Conservation (phyloP, 2,329 filamentous ascomycete species). For the Trichoderma koningii region DNA sequence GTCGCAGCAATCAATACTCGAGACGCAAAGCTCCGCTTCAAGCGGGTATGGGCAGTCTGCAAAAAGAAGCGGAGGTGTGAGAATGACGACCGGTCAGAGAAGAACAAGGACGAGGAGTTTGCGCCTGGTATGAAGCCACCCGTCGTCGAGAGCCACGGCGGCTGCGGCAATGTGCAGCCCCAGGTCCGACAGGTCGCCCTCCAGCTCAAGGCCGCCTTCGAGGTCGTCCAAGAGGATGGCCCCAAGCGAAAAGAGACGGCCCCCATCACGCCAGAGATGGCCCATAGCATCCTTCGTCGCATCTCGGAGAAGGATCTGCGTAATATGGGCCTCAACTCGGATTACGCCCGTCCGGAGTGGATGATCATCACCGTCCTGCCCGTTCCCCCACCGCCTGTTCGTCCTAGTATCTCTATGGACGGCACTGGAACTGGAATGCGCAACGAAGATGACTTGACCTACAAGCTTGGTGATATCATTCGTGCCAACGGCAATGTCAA, state of each 20-base stretch:
- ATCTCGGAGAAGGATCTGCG: conserved; percentile 80
- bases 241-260: conserved; percentile 75
- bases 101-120: conserved; percentile 69
- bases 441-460: conserved; percentile 98
- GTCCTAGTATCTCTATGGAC: conserved; percentile 96
- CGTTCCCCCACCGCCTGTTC: conserved; percentile 91
- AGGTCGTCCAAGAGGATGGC: conserved; percentile 68
- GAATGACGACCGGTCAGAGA: conserved; percentile 69
- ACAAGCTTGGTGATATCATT: conserved; percentile 98
- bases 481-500: conserved; percentile 94
- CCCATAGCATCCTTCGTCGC: conserved; percentile 81
- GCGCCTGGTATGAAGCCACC: conserved; percentile 61
- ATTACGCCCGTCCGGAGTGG: conserved; percentile 97
- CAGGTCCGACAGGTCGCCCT: conserved; percentile 85
- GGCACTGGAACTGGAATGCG: conserved; percentile 89
- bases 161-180: conserved; percentile 90
- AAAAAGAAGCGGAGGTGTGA: conserved; percentile 87
- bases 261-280: conserved; percentile 78
- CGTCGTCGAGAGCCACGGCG: conserved; percentile 67
- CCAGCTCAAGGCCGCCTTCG: conserved; percentile 74
- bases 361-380: conserved; percentile 95
- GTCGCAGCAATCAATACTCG: conserved; percentile 77
- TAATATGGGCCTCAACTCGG: conserved; percentile 87
- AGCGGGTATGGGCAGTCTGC: conserved; percentile 87
- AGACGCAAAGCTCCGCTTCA: conserved; percentile 93